Percentiles rank a stretch among this genome's conserved stretches.
phyloP scores from a whole-genome alignment of 331 rosid genomes.

The Quercus phellos region DNA sequence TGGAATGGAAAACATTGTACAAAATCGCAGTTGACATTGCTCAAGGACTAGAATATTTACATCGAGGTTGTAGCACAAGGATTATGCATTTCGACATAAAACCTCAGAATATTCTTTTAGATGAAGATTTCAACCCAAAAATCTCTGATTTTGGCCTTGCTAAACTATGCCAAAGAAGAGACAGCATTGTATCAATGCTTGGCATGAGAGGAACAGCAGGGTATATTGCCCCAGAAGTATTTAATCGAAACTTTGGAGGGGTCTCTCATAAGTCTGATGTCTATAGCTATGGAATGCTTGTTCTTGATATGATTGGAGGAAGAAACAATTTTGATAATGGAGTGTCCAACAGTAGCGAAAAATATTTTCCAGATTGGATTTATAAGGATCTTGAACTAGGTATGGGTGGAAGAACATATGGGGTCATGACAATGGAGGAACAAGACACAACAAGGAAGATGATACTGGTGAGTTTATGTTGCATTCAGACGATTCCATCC shows the following conservation, averaged over 20 bases:
- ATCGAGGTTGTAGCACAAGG: slow-evolving; percentile 17
- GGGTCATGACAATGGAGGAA: background rate
- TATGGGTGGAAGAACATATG: background rate
- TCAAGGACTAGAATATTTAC: slow-evolving; percentile 21
- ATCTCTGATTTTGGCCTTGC: slow-evolving; percentile 31
- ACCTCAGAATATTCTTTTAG: slow-evolving; percentile 25
- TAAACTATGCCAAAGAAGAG: slow-evolving; percentile 1
- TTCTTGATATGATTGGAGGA: slow-evolving; percentile 21
- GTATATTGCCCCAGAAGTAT: slow-evolving; percentile 12
- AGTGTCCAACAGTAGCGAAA: background rate
- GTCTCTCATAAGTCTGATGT: slow-evolving; percentile 20
- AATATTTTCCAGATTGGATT: slow-evolving; percentile 1
- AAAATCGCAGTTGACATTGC: slow-evolving; percentile 18
- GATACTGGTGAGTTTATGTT: slow-evolving; percentile 13
- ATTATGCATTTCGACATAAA: slow-evolving; percentile 26
- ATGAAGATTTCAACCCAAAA: slow-evolving; percentile 10
- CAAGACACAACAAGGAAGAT: background rate
- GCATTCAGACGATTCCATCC: slow-evolving; percentile 7
- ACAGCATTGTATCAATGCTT: background rate
- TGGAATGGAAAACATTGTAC: background rate
- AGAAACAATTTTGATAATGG: background rate
- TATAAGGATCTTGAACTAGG: background rate
- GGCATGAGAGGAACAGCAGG: slow-evolving; percentile 11
- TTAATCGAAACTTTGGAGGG: background rate
- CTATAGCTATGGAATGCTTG: slow-evolving; percentile 25